Base-by-base conservation (phyloP, 2,329 filamentous ascomycete genomes). In the Neofusicoccum umdonicola region DNA sequence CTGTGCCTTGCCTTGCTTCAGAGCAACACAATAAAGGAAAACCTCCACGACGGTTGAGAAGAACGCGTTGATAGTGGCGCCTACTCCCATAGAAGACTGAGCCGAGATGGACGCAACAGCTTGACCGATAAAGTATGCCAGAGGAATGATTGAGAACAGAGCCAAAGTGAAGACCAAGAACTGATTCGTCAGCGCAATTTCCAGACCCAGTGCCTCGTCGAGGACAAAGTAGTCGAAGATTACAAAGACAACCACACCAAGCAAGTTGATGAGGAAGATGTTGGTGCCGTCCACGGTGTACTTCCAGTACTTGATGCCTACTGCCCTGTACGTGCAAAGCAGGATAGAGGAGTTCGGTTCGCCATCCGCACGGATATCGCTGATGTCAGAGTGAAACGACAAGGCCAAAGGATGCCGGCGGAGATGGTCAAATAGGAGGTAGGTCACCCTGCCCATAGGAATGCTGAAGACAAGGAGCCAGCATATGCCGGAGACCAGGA, bases 391-490 rank as follows among this genome's bases (percentile, higher is more conserved):
- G 78, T 98, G 92, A 77, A 99, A 99, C 0, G 92, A 94, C 65
- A 99, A 80, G 1, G 96, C 94, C 45, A 99, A 82, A 17, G 95
- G 95, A 77, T 98, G 95, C 52, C 95, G 90, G 62, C 94, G 88
- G 27, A 99, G 85, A 76, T 99, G 96, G 77, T 94, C 89, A 74
- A 97, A 91, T 13, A 99, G 82, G 64, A 98, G 86, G 67, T 94
- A 85, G 2, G 93, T 96, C 45, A 97, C 91, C 75, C 96, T 96
- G 71, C 93, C 96, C 95, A 99, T 99, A 8, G 95, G 96, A 62
- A 99, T 99, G 83, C 89, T 93, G 80, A 99, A 99, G 65, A 99
- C 95, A 69, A 98, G 79, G 73, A 99, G 89, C 93, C 94, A 99
- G 80, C 95, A 99, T 66, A 96, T 85, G 31, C 86, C 87, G 8